These are phyloP conservation scores for Termitomyces bulborhizus DNA, from an alignment of 768 basidiomycete species.

Conservation along the genomic window DNA sequence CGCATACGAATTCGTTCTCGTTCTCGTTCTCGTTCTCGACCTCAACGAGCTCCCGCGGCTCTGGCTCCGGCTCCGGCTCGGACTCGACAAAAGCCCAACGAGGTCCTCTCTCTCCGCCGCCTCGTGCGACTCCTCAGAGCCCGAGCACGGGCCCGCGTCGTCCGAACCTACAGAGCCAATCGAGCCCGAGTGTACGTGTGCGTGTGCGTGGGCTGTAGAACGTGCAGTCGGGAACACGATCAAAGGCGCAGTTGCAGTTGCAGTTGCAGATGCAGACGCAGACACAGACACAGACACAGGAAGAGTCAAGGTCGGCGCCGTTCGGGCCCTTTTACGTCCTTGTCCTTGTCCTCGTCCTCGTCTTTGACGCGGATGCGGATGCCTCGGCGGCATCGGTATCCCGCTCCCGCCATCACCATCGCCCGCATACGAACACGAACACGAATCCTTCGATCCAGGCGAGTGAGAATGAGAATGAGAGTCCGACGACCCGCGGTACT, in stretches of 20 bases:
- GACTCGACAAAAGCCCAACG: constrained; percentile 50
- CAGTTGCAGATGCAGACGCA: too few species aligned
- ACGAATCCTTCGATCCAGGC: constrained; percentile 31
- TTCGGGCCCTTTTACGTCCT: constrained; percentile 1
- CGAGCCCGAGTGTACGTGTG: constrained; percentile 14
- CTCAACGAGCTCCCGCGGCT: constrained; percentile 19
- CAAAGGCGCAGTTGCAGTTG: constrained; percentile 4
- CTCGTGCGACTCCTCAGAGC: constrained; percentile 49
- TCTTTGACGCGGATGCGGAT: constrained; percentile 23
- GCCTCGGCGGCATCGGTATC: constrained; percentile 39
- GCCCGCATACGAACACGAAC: constrained; percentile 26
- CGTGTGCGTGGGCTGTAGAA: constrained; percentile 8
- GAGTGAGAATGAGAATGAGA: constrained; percentile 55
- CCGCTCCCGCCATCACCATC: constrained; percentile 6
- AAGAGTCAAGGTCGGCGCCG: too few species aligned
- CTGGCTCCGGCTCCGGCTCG: constrained; percentile 13
- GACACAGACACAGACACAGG: too few species aligned
- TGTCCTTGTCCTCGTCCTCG: constrained; percentile 20
- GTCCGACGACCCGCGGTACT: constrained; percentile 52
- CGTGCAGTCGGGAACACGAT: constrained; percentile 22
- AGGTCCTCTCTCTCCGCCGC: constrained; percentile 60
- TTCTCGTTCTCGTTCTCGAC: constrained; percentile 19
- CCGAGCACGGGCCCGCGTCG: constrained; percentile 25
- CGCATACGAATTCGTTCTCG: constrained; percentile 20
- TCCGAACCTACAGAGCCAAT: constrained; percentile 8